Evolutionary conservation across 2,329 filamentous ascomycete species (phyloP).

Genomic region (Curvularia hawaiiensis): DNA sequence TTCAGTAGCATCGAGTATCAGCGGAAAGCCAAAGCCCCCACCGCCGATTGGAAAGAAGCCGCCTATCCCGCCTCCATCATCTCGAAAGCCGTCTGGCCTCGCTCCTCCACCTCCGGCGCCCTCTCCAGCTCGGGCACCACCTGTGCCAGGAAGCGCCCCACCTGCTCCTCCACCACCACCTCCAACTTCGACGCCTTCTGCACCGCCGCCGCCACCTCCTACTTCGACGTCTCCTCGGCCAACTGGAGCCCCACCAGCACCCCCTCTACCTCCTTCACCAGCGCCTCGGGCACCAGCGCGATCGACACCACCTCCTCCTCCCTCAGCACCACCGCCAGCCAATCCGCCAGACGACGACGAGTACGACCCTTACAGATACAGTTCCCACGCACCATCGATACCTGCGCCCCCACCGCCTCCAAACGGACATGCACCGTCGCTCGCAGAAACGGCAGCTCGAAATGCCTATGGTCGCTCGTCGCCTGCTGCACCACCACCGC

Average conservation of each 20-base stretch:
- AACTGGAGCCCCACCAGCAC: constrained; percentile 25
- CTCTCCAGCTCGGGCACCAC: constrained; percentile 50
- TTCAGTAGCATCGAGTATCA: constrained; percentile 64
- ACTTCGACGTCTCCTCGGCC: constrained; percentile 29
- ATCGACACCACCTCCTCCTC: constrained; percentile 31
- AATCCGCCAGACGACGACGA: constrained; percentile 31
- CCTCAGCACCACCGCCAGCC: constrained; percentile 10
- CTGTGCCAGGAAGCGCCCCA: constrained; percentile 47
- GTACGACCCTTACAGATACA: constrained; percentile 53
- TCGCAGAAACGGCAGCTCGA: constrained; percentile 64
- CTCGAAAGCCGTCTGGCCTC: constrained; percentile 62
- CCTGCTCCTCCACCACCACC: constrained; percentile 51
- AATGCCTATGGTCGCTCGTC: constrained; percentile 59
- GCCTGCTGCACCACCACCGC: constrained; percentile 50
- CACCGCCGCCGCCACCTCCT: constrained; percentile 50
- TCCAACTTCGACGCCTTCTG: constrained; percentile 49
- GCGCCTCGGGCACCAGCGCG: constrained; percentile 30
- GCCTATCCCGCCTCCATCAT: constrained; percentile 61
- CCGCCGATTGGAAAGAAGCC: constrained; percentile 79
- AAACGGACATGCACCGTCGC: constrained; percentile 51
- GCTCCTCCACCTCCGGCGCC: constrained; percentile 47
- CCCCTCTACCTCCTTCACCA: constrained; percentile 21
- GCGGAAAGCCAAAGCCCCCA: constrained; percentile 69
- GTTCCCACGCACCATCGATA: constrained; percentile 30
- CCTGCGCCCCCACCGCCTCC: constrained; percentile 56